These are phyloP conservation scores for Glutinoglossum americanum DNA, from an alignment of 495 filamentous ascomycete species.

Conservation along the genomic window DNA sequence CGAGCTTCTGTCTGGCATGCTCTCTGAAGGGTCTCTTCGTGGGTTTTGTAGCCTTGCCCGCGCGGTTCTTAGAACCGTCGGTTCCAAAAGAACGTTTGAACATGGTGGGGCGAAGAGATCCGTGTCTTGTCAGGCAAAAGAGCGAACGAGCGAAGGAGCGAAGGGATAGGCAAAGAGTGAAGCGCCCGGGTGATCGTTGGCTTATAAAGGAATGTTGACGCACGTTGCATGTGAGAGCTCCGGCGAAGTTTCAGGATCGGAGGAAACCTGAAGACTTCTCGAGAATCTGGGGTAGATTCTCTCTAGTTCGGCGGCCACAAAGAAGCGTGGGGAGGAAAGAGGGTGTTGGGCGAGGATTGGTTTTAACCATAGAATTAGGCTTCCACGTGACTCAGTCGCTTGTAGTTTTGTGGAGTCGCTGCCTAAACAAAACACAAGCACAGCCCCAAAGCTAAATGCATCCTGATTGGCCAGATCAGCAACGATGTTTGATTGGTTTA, in stretches of 20 bases:
- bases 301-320: constrained; percentile 4
- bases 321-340: not conserved
- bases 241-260: constrained; percentile 1
- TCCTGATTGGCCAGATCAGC: not conserved
- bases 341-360: not conserved
- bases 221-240: constrained; percentile 5
- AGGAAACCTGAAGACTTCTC: constrained; percentile 3
- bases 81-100: constrained; percentile 57
- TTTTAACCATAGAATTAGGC: not conserved
- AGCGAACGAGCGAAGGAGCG: constrained; percentile 1
- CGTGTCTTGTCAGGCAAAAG: not conserved
- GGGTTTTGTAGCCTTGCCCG: constrained; percentile 55
- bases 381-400: not conserved
- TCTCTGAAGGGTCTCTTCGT: constrained; percentile 53
- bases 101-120: constrained; percentile 26
- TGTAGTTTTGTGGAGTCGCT: not conserved
- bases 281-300: constrained; percentile 3
- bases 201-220: constrained; percentile 3
- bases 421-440: not conserved
- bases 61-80: constrained; percentile 39
- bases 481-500: no score
- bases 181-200: not conserved
- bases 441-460: not conserved
- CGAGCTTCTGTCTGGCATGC: constrained; percentile 52
- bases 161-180: not conserved